A percentile compares a stretch with the other conserved stretches of the same genome.
These are phyloP conservation scores for Pseudopithomyces chartarum DNA, from an alignment of 2,329 filamentous ascomycete species.

Conservation along the genomic window DNA sequence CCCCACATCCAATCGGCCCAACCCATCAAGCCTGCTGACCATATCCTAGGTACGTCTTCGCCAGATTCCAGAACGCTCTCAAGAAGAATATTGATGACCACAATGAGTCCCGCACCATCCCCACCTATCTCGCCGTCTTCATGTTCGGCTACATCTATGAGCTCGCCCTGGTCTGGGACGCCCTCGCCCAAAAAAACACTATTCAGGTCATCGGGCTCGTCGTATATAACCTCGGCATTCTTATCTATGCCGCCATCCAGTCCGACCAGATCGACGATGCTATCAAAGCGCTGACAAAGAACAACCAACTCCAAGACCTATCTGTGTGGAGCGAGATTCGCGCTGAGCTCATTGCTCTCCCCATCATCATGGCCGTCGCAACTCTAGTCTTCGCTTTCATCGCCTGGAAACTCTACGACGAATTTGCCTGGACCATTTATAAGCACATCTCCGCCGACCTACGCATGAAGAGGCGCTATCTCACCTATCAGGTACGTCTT, in stretches of 20 bases:
- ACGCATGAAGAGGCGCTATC: conserved; percentile 93
- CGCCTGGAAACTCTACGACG: conserved; percentile 95
- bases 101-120: conserved; percentile 69
- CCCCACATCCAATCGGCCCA: background rate
- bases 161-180: conserved; percentile 88
- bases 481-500: conserved; percentile 82
- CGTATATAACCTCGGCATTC: conserved; percentile 85
- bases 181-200: conserved; percentile 91
- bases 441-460: conserved; percentile 98
- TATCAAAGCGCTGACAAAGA: conserved; percentile 58
- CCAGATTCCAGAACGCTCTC: conserved; percentile 73
- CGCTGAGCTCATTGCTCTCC: conserved; percentile 83
- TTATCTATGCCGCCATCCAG: conserved; percentile 92
- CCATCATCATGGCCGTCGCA: conserved; percentile 77
- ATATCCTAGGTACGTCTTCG: conserved; percentile 78
- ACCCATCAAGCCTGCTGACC: conserved; percentile 12
- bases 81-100: conserved; percentile 47
- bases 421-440: conserved; percentile 99
- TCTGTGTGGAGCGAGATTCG: conserved; percentile 72
- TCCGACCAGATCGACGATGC: conserved; percentile 86
- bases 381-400: conserved; percentile 75
- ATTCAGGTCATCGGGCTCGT: conserved; percentile 98
- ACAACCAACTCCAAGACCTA: conserved; percentile 50
- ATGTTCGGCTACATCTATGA: conserved; percentile 97
- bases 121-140: conserved; percentile 93